Base-by-base conservation (phyloP, 345 rosid genomes). In the Corchorus olitorius region DNA sequence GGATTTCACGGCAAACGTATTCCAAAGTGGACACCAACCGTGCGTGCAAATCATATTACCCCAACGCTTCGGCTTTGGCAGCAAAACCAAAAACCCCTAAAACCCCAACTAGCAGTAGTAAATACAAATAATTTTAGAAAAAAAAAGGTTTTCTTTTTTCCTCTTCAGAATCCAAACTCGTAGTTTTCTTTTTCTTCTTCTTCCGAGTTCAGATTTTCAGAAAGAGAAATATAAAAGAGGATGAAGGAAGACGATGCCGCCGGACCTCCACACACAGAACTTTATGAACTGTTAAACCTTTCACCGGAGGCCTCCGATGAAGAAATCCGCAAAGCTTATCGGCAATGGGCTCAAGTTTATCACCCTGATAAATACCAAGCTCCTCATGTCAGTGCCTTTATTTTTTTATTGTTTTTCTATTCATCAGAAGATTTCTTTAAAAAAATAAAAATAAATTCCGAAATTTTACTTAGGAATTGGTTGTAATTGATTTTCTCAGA, bases 321-420 rank as follows among this genome's bases (percentile, higher is more conserved):
- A 82, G 98, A 97, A 84, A 92, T 97, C 83, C 82, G 89, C 41
- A 89, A 83, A 73, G 89, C 99, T 76, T 92, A 94, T 81, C 98
- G 97, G 22, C 97, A 92, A 66, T 94, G 93, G 95, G 99, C 99
- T 53, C 99, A 94, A 87, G 88, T 97, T 39, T 97, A 97, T 76
- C 99, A 97, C 69, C 99, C 99, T 10, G 98, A 97, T 75, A 97
- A 97, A 81, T 89, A 84, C 82, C 98, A 91, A 68, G 89, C 89
- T 80, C 79, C 84, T 76, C 91, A 81, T 59, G 99, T 96, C 79
- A 45, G 88, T 37, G 43, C 43, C 6, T 34, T 10, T 54, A 10
- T 46, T 22, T 8, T 0, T 34, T 22, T 34, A 39, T 39, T 39
- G 43, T 12, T 13, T 41, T 16, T 39, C 35, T 2, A 41, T n/a